Conservation (phyloP, 305 asterid species). For the Fraxinus greggii region DNA sequence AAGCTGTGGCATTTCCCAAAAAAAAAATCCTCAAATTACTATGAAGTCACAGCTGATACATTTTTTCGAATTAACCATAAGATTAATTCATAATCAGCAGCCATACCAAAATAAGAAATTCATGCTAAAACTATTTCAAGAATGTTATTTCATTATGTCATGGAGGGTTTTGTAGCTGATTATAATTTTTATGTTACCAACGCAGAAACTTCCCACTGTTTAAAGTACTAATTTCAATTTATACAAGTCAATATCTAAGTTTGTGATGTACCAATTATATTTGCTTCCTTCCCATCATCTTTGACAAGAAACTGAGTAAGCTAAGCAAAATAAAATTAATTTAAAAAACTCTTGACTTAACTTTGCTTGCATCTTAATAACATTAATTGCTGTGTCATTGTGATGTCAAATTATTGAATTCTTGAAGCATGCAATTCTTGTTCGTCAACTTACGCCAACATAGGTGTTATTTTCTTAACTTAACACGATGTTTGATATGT, state of each 20-base stretch:
- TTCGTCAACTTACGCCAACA: background rate
- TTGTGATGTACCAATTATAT: background rate
- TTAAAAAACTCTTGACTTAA: background rate
- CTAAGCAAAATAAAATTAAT: background rate
- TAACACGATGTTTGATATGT: background rate
- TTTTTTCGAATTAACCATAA: background rate
- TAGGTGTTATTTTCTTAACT: background rate
- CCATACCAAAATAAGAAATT: background rate
- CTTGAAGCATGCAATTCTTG: background rate
- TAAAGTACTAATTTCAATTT: background rate
- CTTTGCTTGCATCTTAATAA: background rate
- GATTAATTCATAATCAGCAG: background rate
- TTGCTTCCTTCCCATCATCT: constrained; percentile 2
- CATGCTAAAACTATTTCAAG: too few species aligned
- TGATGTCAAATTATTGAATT: background rate
- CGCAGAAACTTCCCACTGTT: background rate
- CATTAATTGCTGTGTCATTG: background rate
- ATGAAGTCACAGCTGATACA: constrained; percentile 25
- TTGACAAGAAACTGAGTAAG: background rate
- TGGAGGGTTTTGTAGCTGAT: background rate
- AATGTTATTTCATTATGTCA: too few species aligned
- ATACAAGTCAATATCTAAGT: background rate
- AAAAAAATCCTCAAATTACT: background rate
- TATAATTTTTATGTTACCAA: background rate
- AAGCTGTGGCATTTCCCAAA: too few species aligned